phyloP scores from a whole-genome alignment of 345 rosid genomes.

The Populus davidiana region DNA sequence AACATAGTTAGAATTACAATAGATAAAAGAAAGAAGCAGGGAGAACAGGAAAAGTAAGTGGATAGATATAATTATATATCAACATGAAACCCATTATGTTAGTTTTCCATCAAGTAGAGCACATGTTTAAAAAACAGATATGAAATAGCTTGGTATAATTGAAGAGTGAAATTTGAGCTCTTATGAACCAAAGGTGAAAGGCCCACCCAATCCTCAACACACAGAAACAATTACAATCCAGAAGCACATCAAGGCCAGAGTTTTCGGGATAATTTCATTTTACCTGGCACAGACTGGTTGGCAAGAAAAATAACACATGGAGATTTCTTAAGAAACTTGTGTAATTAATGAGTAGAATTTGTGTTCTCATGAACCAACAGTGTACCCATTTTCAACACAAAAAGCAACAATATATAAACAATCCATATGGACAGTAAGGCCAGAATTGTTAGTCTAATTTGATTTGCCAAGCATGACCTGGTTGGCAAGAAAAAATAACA shows the following conservation, averaged over 20 bases:
- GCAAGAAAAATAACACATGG: background rate
- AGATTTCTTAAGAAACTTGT: background rate
- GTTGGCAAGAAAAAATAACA: background rate
- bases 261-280: background rate
- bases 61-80: background rate
- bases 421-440: background rate
- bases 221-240: background rate
- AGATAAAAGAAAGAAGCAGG: background rate
- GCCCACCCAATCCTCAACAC: background rate
- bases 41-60: background rate
- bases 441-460: background rate
- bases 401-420: background rate
- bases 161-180: background rate
- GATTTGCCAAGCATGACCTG: background rate
- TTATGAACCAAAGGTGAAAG: background rate
- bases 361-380: background rate
- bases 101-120: background rate
- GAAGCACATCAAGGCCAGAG: background rate
- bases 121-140: background rate
- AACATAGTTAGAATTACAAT: background rate
- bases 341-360: background rate
- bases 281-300: background rate
- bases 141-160: background rate
- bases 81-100: background rate
- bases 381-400: background rate